Evolutionary conservation across 2,329 filamentous ascomycete genomes (phyloP), one percentile per base, ranked within the genome.

Genomic region (Gnomoniopsis sp.): DNA sequence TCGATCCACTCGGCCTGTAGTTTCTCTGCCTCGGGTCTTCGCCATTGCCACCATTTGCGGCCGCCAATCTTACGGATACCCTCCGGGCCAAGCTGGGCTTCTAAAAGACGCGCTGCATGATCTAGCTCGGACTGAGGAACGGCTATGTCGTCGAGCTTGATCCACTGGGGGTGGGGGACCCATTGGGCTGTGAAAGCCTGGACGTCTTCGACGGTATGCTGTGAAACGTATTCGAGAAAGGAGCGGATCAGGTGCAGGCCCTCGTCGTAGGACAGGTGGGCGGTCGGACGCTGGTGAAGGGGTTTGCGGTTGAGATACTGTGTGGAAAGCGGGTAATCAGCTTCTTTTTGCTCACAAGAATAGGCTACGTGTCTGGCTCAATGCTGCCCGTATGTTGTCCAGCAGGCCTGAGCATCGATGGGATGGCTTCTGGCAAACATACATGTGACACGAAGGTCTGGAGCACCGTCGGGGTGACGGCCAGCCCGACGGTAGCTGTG

Each of bases 1-100:
- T 98, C 95, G 65, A 99, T 91, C 93, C 93, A 98, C 71, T 99
- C 93, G 0, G 89, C 92, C 67, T 86, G 86, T 30, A 97, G 76
- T 1, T 86, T 79, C 49, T 76, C 80, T 26, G 85, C 80, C 4
- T 84, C 83, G 55, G 58, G 58, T 41, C 85, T 83, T 54, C 90
- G 83, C 92, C 92, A 96, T 74, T 91, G 85, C 93, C 93, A 92
- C 95, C 95, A 92, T 61, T 87, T 83, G 67, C 83, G 81, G 3
- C 95, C 95, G 44, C 95, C 95, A 48, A 96, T 87, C 64, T 83
- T 82, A 53, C 84, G 80, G 63, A 92, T 80, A 3, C 93, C 93
- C 26, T 88, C 83, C 0, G 83, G 79, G 0, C 93, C 93, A n/a
- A 98, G 79, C 71, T 98, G 88, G 2, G 83, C 78, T 54, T 85